Evolutionary conservation across 2,329 filamentous ascomycete species (phyloP).

Genomic region (Fusarium begoniae): DNA sequence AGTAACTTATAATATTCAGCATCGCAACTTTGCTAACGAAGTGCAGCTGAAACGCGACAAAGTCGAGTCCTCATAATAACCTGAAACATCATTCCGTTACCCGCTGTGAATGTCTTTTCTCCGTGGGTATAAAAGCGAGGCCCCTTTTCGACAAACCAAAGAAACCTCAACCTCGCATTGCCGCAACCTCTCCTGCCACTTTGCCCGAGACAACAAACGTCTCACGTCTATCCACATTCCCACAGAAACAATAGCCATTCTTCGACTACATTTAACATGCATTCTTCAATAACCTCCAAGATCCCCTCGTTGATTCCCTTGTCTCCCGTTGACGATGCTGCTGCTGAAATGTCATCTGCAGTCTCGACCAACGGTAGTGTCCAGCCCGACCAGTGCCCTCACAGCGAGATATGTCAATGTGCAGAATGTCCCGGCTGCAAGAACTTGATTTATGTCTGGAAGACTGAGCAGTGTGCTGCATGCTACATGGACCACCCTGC

Average conservation of each 20-base stretch:
- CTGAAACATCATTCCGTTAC: fast-evolving
- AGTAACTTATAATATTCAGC: background rate
- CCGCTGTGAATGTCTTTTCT: background rate
- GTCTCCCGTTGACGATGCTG: too few species aligned
- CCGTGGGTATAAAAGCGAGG: background rate
- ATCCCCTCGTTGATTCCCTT: too few species aligned
- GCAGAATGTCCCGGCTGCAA: background rate
- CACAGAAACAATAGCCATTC: background rate
- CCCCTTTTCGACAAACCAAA: background rate
- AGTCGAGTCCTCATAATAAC: background rate
- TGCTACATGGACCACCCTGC: background rate
- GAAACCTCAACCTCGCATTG: background rate
- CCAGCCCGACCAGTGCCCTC: background rate
- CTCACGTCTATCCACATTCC: background rate
- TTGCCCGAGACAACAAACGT: background rate
- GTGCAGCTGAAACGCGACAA: background rate
- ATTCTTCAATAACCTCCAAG: background rate
- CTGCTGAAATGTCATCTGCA: background rate
- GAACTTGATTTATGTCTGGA: background rate
- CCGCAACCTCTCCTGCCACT: background rate
- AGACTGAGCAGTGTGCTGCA: background rate
- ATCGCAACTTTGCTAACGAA: background rate
- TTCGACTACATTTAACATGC: background rate
- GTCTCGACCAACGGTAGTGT: fast-evolving
- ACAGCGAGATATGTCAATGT: background rate